Conservation (phyloP, 2,329 filamentous ascomycete species). For the Malbranchea zuffiana region DNA sequence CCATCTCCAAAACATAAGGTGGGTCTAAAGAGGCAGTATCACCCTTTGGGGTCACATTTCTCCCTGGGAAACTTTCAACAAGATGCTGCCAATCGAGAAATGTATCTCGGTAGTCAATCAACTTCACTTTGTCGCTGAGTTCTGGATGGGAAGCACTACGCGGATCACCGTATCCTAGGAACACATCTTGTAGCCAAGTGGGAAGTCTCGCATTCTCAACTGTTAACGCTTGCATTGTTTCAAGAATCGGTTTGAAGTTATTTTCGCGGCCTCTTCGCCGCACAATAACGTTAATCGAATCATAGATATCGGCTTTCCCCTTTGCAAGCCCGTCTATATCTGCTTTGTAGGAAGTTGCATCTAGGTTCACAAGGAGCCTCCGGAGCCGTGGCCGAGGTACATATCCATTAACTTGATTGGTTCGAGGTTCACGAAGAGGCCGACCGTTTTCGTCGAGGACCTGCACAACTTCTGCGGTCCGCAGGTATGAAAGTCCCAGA, state of each 20-base stretch:
- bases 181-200: slow-evolving; percentile 90
- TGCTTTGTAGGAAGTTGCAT: slow-evolving; percentile 62
- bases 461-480: slow-evolving; percentile 76
- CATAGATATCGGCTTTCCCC: slow-evolving; percentile 70
- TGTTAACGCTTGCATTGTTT: slow-evolving; percentile 79
- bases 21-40: slow-evolving; percentile 64
- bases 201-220: slow-evolving; percentile 77
- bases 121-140: slow-evolving; percentile 63
- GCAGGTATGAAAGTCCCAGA: slow-evolving; percentile 57
- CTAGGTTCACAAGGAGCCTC: slow-evolving; percentile 69
- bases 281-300: slow-evolving; percentile 72
- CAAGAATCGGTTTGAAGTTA: slow-evolving; percentile 88
- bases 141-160: slow-evolving; percentile 77
- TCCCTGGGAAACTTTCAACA: slow-evolving; percentile 77
- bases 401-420: slow-evolving; percentile 52
- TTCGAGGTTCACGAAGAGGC: slow-evolving; percentile 48
- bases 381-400: slow-evolving; percentile 47
- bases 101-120: slow-evolving; percentile 83
- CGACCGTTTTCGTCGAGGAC: slow-evolving; percentile 77
- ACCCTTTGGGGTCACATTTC: slow-evolving; percentile 67
- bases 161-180: slow-evolving; percentile 93
- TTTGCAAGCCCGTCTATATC: slow-evolving; percentile 57
- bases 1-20: slow-evolving; percentile 71
- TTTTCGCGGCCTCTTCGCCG: slow-evolving; percentile 81
- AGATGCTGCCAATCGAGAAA: slow-evolving; percentile 95